These are phyloP conservation scores for Sisymbrium irio DNA, from an alignment of 345 rosid species.

Conservation along the genomic window DNA sequence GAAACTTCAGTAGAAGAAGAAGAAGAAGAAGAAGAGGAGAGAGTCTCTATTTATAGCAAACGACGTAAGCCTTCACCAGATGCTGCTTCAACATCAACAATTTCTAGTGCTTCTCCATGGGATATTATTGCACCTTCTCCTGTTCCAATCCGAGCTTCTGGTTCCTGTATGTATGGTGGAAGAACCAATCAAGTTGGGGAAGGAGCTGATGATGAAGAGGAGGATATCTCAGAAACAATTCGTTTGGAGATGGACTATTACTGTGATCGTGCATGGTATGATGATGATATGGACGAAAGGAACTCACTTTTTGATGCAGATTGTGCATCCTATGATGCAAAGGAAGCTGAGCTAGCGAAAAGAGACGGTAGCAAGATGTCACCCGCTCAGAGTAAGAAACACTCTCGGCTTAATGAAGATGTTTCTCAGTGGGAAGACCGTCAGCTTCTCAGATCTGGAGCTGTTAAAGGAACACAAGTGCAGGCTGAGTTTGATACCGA, in stretches of 20 bases:
- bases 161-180: constrained; percentile 56
- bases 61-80: constrained; percentile 87
- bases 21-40: constrained; percentile 47
- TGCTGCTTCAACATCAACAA: constrained; percentile 60
- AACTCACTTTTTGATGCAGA: constrained; percentile 69
- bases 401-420: constrained; percentile 87
- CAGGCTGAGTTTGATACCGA: constrained; percentile 94
- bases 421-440: constrained; percentile 99
- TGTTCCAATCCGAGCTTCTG: constrained; percentile 90
- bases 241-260: constrained; percentile 76
- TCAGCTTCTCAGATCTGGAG: constrained; percentile 95
- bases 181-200: constrained; percentile 52
- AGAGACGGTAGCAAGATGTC: constrained; percentile 92
- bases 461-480: constrained; percentile 94
- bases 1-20: constrained; percentile 40
- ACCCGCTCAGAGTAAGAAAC: constrained; percentile 86
- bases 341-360: constrained; percentile 81
- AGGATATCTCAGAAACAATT: constrained; percentile 75
- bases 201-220: constrained; percentile 48
- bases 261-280: constrained; percentile 89
- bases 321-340: constrained; percentile 70
- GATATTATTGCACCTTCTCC: constrained; percentile 90
- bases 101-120: constrained; percentile 81
- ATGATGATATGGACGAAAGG: constrained; percentile 81
- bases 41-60: constrained; percentile 49